Conservation (phyloP, 148 eudicot genomes). For the Amaranthus hypochondriacus region DNA sequence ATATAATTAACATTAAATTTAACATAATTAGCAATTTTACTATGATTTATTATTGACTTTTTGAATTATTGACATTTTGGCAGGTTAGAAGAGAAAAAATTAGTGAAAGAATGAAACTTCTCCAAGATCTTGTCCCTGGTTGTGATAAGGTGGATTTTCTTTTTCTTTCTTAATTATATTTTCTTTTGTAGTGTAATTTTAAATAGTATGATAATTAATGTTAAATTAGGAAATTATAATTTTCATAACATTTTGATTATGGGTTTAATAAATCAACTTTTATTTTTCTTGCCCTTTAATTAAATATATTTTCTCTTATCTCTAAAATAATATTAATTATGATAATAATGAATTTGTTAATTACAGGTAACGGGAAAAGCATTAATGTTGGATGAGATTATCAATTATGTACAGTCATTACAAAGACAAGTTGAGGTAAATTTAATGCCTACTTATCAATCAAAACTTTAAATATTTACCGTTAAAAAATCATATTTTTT, state of each 20-base stretch:
- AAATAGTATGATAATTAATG: no score
- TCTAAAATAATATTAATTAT: background rate
- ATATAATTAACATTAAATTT: background rate
- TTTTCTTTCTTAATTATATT: background rate
- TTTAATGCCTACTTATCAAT: background rate
- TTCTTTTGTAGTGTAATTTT: background rate
- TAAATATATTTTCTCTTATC: background rate
- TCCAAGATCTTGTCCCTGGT: constrained; percentile 93
- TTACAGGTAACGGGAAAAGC: constrained; percentile 93
- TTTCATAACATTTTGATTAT: no score
- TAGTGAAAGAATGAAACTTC: constrained; percentile 92
- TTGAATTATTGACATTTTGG: background rate
- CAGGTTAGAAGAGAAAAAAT: constrained; percentile 95
- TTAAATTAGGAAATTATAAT: no score
- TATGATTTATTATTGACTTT: constrained; percentile 2
- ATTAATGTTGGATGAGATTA: constrained; percentile 90
- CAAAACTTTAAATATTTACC: background rate
- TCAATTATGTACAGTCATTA: constrained; percentile 88
- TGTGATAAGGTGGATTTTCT: constrained; percentile 68
- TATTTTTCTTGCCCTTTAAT: background rate
- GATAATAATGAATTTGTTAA: background rate
- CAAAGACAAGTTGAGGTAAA: constrained; percentile 94
- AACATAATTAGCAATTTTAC: background rate
- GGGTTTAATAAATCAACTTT: background rate
- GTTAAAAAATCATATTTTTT: background rate